These are phyloP conservation scores for Tetrapisispora phaffii DNA, from an alignment of 805 yeast genomes.

Conservation along the genomic window DNA sequence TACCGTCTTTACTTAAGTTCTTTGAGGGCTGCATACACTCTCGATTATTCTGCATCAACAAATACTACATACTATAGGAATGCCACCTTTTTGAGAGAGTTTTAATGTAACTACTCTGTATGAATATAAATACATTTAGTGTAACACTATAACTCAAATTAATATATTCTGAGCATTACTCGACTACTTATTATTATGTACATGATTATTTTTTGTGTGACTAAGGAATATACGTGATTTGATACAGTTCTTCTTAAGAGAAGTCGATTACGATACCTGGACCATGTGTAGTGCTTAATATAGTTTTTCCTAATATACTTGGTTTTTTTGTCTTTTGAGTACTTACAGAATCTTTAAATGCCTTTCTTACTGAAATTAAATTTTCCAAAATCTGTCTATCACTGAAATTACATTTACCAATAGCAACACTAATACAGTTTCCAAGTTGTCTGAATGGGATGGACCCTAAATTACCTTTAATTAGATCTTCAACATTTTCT, in stretches of 20 bases:
- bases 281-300: slow-evolving; percentile 60
- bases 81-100: not conserved
- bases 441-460: slow-evolving; percentile 70
- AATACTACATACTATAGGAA: not conserved
- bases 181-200: not conserved
- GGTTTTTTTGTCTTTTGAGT: slow-evolving; percentile 59
- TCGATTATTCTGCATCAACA: not conserved
- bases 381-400: slow-evolving; percentile 70
- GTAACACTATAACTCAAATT: not conserved
- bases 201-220: not conserved
- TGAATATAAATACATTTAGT: not conserved
- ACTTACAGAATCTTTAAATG: slow-evolving; percentile 44
- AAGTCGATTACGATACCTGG: slow-evolving; percentile 67
- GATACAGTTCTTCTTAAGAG: slow-evolving; percentile 7
- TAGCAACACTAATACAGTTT: slow-evolving; percentile 49
- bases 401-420: slow-evolving; percentile 68
- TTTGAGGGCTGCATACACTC: not conserved
- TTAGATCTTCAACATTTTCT: slow-evolving; percentile 46
- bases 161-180: not conserved
- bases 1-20: not conserved
- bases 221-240: not conserved
- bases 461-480: slow-evolving; percentile 52
- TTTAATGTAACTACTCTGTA: not conserved
- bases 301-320: slow-evolving; percentile 58
- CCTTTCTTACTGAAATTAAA: slow-evolving; percentile 54